phyloP scores from a whole-genome alignment of 2,329 filamentous ascomycete species.

The Sarocladium oryzae region DNA sequence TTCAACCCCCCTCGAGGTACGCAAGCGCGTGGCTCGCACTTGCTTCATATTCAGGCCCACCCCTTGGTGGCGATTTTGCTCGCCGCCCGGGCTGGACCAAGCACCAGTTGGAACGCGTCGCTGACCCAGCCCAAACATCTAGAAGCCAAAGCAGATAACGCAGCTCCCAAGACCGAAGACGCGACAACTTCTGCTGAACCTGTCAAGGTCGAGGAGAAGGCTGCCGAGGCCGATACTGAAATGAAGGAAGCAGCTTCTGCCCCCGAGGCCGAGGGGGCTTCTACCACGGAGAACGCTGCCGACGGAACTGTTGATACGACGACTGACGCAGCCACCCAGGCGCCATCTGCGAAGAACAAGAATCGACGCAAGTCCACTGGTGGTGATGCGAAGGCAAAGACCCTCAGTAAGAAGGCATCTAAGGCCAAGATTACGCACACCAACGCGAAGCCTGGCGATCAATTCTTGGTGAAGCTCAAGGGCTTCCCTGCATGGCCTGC shows the following conservation, averaged over 20 bases:
- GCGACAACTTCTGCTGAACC: conserved; percentile 19
- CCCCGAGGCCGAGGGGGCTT: conserved; percentile 22
- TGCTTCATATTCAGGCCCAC: not conserved
- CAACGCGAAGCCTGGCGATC: conserved; percentile 82
- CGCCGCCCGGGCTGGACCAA: not conserved
- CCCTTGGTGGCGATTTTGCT: not conserved
- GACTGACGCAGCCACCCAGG: conserved; percentile 2
- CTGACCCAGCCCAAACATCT: conserved; percentile 20
- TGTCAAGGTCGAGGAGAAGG: conserved; percentile 20
- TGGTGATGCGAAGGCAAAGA: conserved; percentile 65
- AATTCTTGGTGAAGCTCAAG: conserved; percentile 89
- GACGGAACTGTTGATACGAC: conserved; percentile 21
- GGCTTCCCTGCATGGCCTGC: conserved; percentile 93
- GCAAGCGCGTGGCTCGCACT: not conserved
- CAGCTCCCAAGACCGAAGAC: conserved; percentile 23
- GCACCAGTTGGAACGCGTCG: conserved; percentile 14
- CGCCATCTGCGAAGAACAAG: conserved; percentile 30
- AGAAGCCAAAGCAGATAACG: conserved; percentile 23
- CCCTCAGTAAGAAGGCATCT: conserved; percentile 80
- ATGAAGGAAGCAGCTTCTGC: conserved; percentile 25
- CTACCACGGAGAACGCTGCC: conserved; percentile 23
- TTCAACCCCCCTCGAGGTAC: not conserved
- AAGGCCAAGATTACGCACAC: conserved; percentile 64
- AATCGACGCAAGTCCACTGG: conserved; percentile 69
- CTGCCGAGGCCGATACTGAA: conserved; percentile 44